A percentile compares a stretch with the other conserved stretches of the same genome.
Conservation (phyloP, 1,139 yeast genomes). For the Sugiyamaella pinicola region DNA sequence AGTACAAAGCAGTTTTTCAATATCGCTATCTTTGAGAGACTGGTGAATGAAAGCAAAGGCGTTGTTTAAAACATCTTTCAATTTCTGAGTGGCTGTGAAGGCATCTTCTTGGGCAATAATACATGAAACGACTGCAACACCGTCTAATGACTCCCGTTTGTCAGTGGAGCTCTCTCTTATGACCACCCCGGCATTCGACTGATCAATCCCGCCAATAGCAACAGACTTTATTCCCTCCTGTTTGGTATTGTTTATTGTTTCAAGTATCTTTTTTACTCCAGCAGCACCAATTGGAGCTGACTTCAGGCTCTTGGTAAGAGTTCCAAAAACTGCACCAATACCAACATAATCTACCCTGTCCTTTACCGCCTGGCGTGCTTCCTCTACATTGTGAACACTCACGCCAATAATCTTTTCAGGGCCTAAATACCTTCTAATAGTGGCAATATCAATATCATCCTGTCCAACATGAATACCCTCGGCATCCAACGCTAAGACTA, state of each 20-base stretch:
- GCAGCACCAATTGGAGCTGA: slow-evolving; percentile 62
- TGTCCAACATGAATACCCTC: slow-evolving; percentile 96
- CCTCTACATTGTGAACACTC: slow-evolving; percentile 63
- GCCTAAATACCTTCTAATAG: slow-evolving; percentile 68
- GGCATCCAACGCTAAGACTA: slow-evolving; percentile 86
- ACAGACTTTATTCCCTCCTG: slow-evolving; percentile 53
- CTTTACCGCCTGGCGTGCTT: slow-evolving; percentile 57
- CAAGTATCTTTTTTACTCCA: slow-evolving; percentile 62
- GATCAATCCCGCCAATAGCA: slow-evolving; percentile 86
- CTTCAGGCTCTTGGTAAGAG: slow-evolving; percentile 66
- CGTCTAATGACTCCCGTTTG: slow-evolving; percentile 55
- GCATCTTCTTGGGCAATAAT: slow-evolving; percentile 74
- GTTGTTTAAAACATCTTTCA: not conserved
- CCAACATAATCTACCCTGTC: slow-evolving; percentile 80
- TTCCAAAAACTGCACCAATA: slow-evolving; percentile 78
- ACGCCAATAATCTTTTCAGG: slow-evolving; percentile 78
- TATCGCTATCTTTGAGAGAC: not conserved
- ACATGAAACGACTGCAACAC: slow-evolving; percentile 85
- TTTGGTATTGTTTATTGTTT: slow-evolving; percentile 44
- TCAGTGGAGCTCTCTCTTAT: slow-evolving; percentile 53
- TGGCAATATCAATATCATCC: slow-evolving; percentile 71
- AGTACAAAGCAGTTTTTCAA: slow-evolving; percentile 18
- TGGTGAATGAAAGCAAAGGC: not conserved
- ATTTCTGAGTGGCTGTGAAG: slow-evolving; percentile 2
- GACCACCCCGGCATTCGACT: slow-evolving; percentile 60